Conservation (phyloP, 1,284 basidiomycete genomes). For the Ceratobasidium sp. region DNA sequence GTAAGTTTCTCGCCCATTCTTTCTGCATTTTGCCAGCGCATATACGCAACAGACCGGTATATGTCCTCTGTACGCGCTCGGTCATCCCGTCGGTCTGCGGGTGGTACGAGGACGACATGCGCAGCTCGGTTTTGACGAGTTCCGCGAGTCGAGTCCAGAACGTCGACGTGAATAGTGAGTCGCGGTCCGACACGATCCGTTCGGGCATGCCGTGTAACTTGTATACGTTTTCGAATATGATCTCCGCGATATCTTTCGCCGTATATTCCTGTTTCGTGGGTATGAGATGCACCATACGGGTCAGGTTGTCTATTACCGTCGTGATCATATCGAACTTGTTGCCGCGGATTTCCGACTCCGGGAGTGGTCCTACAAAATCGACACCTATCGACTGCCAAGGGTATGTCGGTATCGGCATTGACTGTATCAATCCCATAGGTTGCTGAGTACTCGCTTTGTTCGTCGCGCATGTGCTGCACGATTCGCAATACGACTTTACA, state of each 20-base stretch:
- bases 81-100: conserved; percentile 52
- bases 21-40: conserved; percentile 48
- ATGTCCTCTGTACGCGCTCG: conserved; percentile 46
- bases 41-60: conserved; percentile 49
- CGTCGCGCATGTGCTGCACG: conserved; percentile 42
- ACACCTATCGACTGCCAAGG: conserved; percentile 55
- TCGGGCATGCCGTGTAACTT: conserved; percentile 57
- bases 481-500: conserved; percentile 31
- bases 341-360: conserved; percentile 53
- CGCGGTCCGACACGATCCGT: conserved; percentile 54
- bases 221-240: conserved; percentile 50
- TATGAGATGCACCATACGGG: conserved; percentile 51
- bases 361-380: conserved; percentile 60
- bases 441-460: conserved; percentile 14
- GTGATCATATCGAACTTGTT: conserved; percentile 55
- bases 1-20: conserved; percentile 50
- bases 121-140: conserved; percentile 50
- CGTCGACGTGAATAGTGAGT: too few relatives aligned
- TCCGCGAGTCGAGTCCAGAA: conserved; percentile 51
- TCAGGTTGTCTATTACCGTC: conserved; percentile 58
- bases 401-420: conserved; percentile 45
- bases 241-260: conserved; percentile 49
- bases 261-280: conserved; percentile 45
- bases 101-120: conserved; percentile 53
- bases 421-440: conserved; percentile 48